Evolutionary conservation across 2,329 filamentous ascomycete genomes (phyloP), one percentile per base, ranked within the genome.

Genomic region (Zymoseptoria tritici): DNA sequence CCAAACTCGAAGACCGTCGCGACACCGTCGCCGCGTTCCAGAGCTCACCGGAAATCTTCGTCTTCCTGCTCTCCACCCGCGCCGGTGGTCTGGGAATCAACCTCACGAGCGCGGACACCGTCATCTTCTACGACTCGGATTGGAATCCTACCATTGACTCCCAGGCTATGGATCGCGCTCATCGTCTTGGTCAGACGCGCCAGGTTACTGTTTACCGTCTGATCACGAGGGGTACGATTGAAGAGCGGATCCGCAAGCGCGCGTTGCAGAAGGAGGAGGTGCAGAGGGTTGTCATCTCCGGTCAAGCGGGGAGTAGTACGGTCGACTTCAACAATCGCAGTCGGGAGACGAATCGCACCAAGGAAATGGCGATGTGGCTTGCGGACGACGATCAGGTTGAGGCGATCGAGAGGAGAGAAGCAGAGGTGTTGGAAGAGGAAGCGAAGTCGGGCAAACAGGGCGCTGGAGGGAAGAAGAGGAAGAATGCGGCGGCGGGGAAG

Each of bases 111-210:
- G 94, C 94, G 20, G 94, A 99, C 74, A 99, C 94, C 0, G 94
- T 99, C 77, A 97, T 99, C 76, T 99, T 99, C 79, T 99, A 99
- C 81, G 94, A 99, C 74, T 96, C 91, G 9, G 94, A 99, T 75
- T 99, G 94, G 94, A 99, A 99, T 74, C 94, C 94, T 0, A 97
- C 94, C 3, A 97, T 97, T 71, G 94, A 99, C 74, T 96, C 90
- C 57, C 94, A 99, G 75, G 94, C 94, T 76, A 97, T 97, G 94
- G 94, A 99, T 76, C 89, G 94, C 75, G 94, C 94, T 11, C 94
- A 99, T 84, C 90, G 94, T 83, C 84, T 99, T 42, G 94, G 94
- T 55, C 93, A 99, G 76, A 97, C 93, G 2, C 85, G 85, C 67
- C 94, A 99, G 76, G 94, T 99, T 60, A 97, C 92, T 0, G 94